phyloP scores from a whole-genome alignment of 805 yeast genomes.

The Starmerella gropengiesseri region DNA sequence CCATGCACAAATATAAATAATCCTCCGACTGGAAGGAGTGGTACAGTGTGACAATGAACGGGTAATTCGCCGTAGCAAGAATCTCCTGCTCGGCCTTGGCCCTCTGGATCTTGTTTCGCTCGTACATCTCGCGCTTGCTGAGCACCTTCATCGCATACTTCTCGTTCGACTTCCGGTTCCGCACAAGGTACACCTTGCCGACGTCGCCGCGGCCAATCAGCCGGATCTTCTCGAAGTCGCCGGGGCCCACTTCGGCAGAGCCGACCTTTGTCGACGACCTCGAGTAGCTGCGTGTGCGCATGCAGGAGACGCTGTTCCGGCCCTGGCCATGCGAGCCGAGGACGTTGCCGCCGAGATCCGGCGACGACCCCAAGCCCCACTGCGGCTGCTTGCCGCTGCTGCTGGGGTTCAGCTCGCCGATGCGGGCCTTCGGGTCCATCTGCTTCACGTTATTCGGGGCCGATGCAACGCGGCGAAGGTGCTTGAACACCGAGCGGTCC shows the following conservation, averaged over 20 bases:
- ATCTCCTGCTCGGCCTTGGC: constrained; percentile 96
- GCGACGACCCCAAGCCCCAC: constrained; percentile 3
- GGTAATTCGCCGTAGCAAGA: constrained; percentile 88
- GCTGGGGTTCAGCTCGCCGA: constrained; percentile 1
- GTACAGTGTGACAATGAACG: constrained; percentile 89
- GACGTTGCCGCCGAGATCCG: constrained; percentile 1
- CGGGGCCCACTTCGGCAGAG: constrained; percentile 73
- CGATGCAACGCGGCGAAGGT: constrained; percentile 61
- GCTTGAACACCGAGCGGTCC: constrained; percentile 22
- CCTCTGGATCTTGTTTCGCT: constrained; percentile 86
- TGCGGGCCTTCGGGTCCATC: constrained; percentile 7
- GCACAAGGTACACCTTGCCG: constrained; percentile 87
- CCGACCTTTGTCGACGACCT: constrained; percentile 61
- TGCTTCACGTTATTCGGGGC: constrained; percentile 56
- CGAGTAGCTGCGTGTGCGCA: constrained; percentile 48
- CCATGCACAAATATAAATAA: constrained; percentile 88
- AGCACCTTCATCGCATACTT: constrained; percentile 89
- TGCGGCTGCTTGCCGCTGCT: neutral
- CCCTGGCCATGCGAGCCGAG: neutral
- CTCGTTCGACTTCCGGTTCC: constrained; percentile 63
- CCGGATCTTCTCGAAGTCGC: constrained; percentile 77
- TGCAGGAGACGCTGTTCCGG: neutral
- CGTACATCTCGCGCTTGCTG: constrained; percentile 85
- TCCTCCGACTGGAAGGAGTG: constrained; percentile 96
- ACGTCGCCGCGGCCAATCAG: constrained; percentile 96